Base-by-base conservation (phyloP, 2,329 filamentous ascomycete species). In the Claviceps spartinae region DNA sequence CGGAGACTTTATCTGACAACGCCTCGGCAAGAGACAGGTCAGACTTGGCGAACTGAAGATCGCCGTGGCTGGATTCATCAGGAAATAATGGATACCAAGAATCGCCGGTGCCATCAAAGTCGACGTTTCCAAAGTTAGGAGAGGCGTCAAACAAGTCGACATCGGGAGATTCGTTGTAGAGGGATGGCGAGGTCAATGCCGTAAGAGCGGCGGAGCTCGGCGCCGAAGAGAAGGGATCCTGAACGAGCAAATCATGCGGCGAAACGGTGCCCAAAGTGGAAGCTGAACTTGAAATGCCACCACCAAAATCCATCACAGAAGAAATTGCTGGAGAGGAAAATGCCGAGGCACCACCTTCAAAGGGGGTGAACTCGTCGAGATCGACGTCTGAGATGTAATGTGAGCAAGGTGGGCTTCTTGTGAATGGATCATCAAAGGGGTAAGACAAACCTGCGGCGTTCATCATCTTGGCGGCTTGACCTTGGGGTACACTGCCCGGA, bases 151-250 rank as follows among this genome's bases (percentile, higher is more conserved):
- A 88, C 64, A 76, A 77, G 60, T 87, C 83, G 62, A 84, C 82
- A 54, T 81, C 84, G 11, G 88, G 88, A 50, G 88, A 94, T 61
- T 83, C 86, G 63, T 86, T 78, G 61, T 81, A 83, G 53, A 81
- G 75, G n/a, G 85, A 87, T 45, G 89, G 89, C 54, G 89, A 93
- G 53, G 88, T 95, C 67, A 95, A 64, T 57, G 88, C 82, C 38
- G 89, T 95, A 63, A 93, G 81, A 37, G 86, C 82, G 47, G 83
- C 77, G 2, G 89, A 95, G 63, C 87, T 87, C 34, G 89, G 89
- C 40, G 88, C 81, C 56, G 88, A 94, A 63, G 80, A 74, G 62
- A 81, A 81, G 54, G 77, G 74, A 61, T 86, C 81, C 59, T 81
- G 79, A 60, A 90, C 74, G 58, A 85, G 71, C 58, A 95, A 74